Base-by-base conservation (phyloP, 345 rosid species). In the Eucalyptus grandis region DNA sequence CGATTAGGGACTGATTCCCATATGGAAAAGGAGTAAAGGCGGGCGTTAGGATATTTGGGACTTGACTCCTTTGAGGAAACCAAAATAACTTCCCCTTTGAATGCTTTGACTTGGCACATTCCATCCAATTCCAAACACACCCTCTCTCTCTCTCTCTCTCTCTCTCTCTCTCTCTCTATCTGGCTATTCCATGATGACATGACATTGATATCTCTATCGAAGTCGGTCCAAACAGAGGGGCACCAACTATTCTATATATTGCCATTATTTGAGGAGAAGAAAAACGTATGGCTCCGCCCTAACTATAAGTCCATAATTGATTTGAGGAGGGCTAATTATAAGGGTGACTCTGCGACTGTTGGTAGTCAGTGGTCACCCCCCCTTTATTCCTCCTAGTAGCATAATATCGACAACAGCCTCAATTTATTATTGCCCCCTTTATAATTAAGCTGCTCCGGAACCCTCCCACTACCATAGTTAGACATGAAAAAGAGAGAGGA, bases 11-110 rank as follows among this genome's bases (percentile, higher is more conserved):
- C 77, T 65, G 77, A n/a, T 16, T 65, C 77, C 77, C 34, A 65
- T 31, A 77, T 37, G 49, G 49, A 12, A 13, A 16, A 44, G 34
- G 86, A 86, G 58, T 81, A 50, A 90, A 47, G 83, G 83, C 47
- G 30, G 40, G 87, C 90, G 92, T 90, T 90, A 87, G 88, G 86
- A 86, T 85, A 37, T 34, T 87, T 22, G 72, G 58, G 89, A 72
- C 87, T 88, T 72, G 92, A 89, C 89, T 86, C 91, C 67, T 54
- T 58, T 31, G 9, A 60, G 91, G 92, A 92, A 88, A 91, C 91
- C 91, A 90, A 87, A 86, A 89, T 51, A 88, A 88, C 67, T 77
- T 40, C 47, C 83, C 47, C 83, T 77, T 77, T 77, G 83, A 77
- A 77, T 77, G 83, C 27, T 77, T 72, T 72, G 83, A 72, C 83